Conservation (phyloP, 352 stramenopile genomes). For the Phytophthora cryptogea region DNA sequence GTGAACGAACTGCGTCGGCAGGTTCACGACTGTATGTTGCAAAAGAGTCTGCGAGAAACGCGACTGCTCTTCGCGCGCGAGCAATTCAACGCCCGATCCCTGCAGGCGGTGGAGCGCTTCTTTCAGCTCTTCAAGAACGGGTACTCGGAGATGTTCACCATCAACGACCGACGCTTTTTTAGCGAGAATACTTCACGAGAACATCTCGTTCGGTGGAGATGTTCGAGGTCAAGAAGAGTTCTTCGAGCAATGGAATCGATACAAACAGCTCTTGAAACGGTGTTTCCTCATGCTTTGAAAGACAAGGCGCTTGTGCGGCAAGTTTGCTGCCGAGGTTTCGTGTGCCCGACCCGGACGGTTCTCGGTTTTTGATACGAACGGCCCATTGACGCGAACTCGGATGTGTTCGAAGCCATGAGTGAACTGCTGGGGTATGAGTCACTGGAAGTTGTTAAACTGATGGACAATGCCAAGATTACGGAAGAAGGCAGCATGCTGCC, state of each 20-base stretch:
- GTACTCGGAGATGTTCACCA: conserved; percentile 6
- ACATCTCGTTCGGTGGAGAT: conserved; percentile 14
- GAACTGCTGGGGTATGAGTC: conserved; percentile 12
- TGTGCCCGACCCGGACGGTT: conserved; percentile 36
- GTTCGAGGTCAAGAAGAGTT: conserved; percentile 27
- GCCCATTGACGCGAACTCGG: conserved; percentile 28
- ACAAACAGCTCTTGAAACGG: conserved; percentile 22
- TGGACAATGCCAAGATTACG: conserved; percentile 30
- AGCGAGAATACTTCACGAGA: conserved; percentile 13
- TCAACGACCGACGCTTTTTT: conserved; percentile 27
- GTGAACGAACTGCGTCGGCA: conserved; percentile 29
- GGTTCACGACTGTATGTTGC: conserved; percentile 14
- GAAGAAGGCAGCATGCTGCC: conserved; percentile 33
- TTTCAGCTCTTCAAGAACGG: conserved; percentile 31
- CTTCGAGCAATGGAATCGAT: conserved; percentile 47
- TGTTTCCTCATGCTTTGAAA: conserved; percentile 19
- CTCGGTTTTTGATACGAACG: conserved; percentile 34
- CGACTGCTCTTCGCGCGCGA: conserved; percentile 15
- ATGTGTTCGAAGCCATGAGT: conserved; percentile 40
- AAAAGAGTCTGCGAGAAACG: conserved; percentile 16
- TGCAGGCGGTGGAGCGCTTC: conserved; percentile 22
- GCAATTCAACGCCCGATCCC: conserved; percentile 22
- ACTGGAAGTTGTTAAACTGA: conserved; percentile 21
- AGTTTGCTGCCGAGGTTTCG: conserved; percentile 18
- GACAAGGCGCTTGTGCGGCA: conserved; percentile 8